A percentile compares a stretch with the other conserved stretches of the same genome.
Conservation (phyloP, 176 grass and related monocot genomes). For the Phyllostachys edulis region DNA sequence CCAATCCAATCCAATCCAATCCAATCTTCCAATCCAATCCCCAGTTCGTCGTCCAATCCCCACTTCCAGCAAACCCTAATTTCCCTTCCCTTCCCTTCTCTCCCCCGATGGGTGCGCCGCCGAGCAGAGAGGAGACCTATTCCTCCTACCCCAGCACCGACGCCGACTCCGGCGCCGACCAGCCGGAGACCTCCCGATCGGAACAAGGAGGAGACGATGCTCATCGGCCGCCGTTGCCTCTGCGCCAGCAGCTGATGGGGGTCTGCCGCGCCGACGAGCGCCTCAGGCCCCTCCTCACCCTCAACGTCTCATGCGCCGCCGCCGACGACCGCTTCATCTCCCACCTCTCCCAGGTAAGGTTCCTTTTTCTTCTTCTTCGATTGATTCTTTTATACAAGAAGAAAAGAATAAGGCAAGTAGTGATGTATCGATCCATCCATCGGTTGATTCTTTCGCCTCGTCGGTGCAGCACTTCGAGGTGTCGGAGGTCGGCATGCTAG, state of each 20-base stretch:
- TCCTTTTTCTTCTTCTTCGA: background rate
- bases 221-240: background rate
- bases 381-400: background rate
- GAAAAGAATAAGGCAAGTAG: background rate
- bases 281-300: too few species aligned
- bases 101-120: slow-evolving; percentile 5
- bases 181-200: slow-evolving; percentile 28
- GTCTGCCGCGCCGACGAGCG: slow-evolving; percentile 33
- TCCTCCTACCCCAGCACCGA: background rate
- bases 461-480: slow-evolving; percentile 71
- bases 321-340: slow-evolving; percentile 73
- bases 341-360: slow-evolving; percentile 67
- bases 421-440: background rate
- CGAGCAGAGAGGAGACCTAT: slow-evolving; percentile 14
- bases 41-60: background rate
- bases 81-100: background rate
- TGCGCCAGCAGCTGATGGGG: slow-evolving; percentile 69
- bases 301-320: slow-evolving; percentile 26
- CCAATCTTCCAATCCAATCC: too few species aligned
- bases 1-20: too few species aligned
- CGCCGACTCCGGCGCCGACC: background rate
- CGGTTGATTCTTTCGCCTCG: background rate
- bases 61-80: slow-evolving; percentile 1
- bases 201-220: background rate
- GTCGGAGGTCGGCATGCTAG: slow-evolving; percentile 70